Evolutionary conservation across 202 grass and related monocot genomes (phyloP), one percentile per base, ranked within the genome.

Genomic region (Digitaria exilis): DNA sequence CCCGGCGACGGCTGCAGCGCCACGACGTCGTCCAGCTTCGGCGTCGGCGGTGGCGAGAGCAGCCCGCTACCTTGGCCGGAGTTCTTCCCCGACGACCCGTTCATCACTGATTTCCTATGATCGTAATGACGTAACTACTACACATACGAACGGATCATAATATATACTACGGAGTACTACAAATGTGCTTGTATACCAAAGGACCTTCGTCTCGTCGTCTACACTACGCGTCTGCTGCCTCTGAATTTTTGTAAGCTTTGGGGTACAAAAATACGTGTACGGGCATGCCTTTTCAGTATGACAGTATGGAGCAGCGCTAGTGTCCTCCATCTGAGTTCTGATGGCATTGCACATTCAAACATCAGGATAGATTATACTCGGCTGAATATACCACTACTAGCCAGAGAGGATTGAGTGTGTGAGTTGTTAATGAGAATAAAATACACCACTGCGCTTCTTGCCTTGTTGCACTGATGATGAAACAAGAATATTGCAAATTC

Each of bases 11-110:
- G n/a, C n/a, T n/a, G n/a, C 75, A 84, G 82, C 59, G 80, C 77
- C 25, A 86, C 83, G 22, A 70, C 87, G 34, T 71, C 77, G 24
- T 82, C 67, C 58, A 54, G 59, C 77, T 88, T 77, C 37, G 79
- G 80, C 2, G 85, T 32, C 44, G 73, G 66, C 26, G 14, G 42
- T 37, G 73, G 66, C n/a, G 15, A 41, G 30, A 62, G 66, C 75
- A 93, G 79, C 55, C 82, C 77, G 12, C n/a, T 78, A 44, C 25
- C 73, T 24, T 94, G 92, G 92, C 89, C 92, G 26, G 89, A 94
- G 69, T 87, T 94, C 71, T 88, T 94, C 71, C 69, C 74, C 26
- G 84, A 94, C 46, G 87, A 92, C 61, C 74, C 87, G 6, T 94
- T 92, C 84, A 75, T 90, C 84, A 83, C 87, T 65, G 87, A 92